Base-by-base conservation (phyloP, 306 rosid species). In the Alnus glutinosa region DNA sequence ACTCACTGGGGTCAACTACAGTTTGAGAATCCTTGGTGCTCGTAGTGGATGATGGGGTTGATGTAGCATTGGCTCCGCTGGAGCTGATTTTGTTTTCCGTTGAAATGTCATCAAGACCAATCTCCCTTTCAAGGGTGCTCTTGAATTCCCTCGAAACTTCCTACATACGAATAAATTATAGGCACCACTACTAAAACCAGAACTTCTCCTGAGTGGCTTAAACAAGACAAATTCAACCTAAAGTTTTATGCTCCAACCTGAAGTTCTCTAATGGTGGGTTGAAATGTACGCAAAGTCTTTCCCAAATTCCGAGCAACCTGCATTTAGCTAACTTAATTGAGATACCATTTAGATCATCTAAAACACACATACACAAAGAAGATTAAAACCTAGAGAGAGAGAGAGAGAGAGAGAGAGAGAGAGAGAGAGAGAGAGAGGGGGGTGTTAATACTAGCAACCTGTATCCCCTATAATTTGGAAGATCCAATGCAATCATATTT, bases 281-380 rank as follows among this genome's bases (percentile, higher is more conserved):
- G 99, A 86, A 96, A 96, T 74, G 92, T 86, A 57, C 99, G 96
- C 79, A 96, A 79, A 7, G 99, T 96, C 83, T 96, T 93, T 36
- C 99, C 99, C 71, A 96, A 78, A 82, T 83, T 96, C 47, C 98
- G 90, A 80, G 99, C 99, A 88, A 96, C 97, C 99, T 96, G 88
- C 90, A 86, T 71, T 70, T 48, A 75, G 78, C 70, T 50, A 39
- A 68, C 44, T 75, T 80, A 75, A 64, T 64, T 16, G 74, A 52
- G 79, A 82, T 70, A 57, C 30, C 44, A 64, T 1, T 67, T 46
- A 4, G 19, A 71, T 75, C 34, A 6, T 48, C 7, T 9, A 67
- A 28, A 28, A 37, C 30, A 52, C 16, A 28, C 50, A 37, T 34
- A 16, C 37, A 47, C 18, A 44, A 39, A 8, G 19, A 55, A 54